phyloP scores from a whole-genome alignment of 2,329 filamentous ascomycete genomes.

The Sarocladium strictum region DNA sequence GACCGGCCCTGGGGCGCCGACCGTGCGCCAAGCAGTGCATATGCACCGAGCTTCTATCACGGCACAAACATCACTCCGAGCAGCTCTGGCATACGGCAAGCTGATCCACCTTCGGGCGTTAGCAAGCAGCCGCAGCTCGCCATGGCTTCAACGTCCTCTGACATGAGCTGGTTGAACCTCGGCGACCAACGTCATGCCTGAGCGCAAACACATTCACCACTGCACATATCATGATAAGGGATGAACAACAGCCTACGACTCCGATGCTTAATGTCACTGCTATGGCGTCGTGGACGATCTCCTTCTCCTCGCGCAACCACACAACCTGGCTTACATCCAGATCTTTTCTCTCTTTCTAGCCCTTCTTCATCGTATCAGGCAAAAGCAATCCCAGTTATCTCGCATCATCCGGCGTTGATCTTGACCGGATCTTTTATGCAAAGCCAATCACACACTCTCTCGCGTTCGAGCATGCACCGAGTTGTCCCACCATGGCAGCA shows the following conservation, averaged over 20 bases:
- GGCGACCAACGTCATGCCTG: conserved; percentile 36
- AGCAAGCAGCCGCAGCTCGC: conserved; percentile 45
- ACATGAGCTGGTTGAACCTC: conserved; percentile 79
- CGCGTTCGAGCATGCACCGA: background rate
- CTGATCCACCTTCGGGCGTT: conserved; percentile 25
- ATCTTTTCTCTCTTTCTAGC: background rate
- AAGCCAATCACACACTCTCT: conserved; percentile 7
- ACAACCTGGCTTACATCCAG: background rate
- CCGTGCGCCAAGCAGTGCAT: conserved; percentile 47
- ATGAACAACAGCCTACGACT: conserved; percentile 1
- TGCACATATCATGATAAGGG: background rate
- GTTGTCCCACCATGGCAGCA: background rate
- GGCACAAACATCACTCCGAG: conserved; percentile 29
- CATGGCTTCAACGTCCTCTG: conserved; percentile 42
- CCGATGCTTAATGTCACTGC: conserved; percentile 4
- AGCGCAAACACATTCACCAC: background rate
- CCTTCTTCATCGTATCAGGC: background rate
- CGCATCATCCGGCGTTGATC: conserved; percentile 9
- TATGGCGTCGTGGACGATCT: background rate
- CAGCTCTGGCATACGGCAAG: conserved; percentile 21
- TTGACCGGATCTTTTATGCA: conserved; percentile 4
- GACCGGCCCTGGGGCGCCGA: conserved; percentile 43
- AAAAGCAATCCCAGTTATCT: background rate
- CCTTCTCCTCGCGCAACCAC: background rate
- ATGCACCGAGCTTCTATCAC: conserved; percentile 41